Evolutionary conservation across 1,284 basidiomycete species (phyloP).

Genomic region (Puccinia horiana): DNA sequence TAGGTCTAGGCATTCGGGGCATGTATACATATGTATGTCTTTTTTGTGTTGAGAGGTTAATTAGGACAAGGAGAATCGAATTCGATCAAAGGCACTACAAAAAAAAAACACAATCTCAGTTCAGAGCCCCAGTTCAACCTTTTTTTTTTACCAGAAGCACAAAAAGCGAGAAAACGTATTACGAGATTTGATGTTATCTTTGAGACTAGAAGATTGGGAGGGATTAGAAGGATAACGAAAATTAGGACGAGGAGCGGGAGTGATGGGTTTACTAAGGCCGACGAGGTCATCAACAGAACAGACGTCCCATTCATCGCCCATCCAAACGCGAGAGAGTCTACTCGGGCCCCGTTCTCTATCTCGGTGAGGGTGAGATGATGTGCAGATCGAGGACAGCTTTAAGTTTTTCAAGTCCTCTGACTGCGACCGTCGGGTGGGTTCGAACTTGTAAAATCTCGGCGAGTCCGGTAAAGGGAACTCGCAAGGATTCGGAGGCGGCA

Average conservation of each 20-base stretch:
- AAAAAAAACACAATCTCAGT: background rate
- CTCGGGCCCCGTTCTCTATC: background rate
- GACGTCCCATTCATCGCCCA: conserved; percentile 8
- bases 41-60: background rate
- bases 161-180: background rate
- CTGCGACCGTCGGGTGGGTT: background rate
- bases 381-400: background rate
- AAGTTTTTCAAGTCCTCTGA: conserved; percentile 1
- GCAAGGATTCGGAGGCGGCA: background rate
- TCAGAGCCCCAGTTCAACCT: background rate
- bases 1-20: background rate
- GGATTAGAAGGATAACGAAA: background rate
- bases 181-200: background rate
- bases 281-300: background rate
- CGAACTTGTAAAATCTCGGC: background rate
- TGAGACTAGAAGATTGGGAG: background rate
- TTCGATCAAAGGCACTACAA: conserved; percentile 1
- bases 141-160: background rate
- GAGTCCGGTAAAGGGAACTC: conserved; percentile 19
- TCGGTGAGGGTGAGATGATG: background rate
- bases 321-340: conserved; percentile 1
- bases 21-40: background rate
- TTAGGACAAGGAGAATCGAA: background rate
- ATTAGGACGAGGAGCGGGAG: background rate
- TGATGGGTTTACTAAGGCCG: background rate